Evolutionary conservation across 2,329 filamentous ascomycete species (phyloP), one percentile per base, ranked within the genome.

Genomic region (Ophiostoma ips): DNA sequence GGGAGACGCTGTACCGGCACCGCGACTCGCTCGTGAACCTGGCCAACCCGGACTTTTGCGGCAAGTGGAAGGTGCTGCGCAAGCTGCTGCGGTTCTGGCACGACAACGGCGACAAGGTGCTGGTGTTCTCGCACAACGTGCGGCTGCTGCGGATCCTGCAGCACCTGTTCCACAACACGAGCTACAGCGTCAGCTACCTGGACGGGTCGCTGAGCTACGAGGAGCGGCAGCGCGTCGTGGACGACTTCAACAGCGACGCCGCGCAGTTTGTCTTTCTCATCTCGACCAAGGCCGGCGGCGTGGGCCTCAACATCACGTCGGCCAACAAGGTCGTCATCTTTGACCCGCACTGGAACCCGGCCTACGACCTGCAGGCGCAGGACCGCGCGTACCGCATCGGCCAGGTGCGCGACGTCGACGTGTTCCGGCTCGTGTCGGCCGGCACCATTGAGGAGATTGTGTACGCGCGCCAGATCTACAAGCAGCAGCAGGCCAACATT

Each of bases 281-380:
- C 59, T 94, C 86, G 19, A 95, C 92, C 7, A 87, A 84, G 61
- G 89, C 92, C 3, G 92, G 92, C 21, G 92, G 92, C 5, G 84
- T 95, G 0, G 92, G 92, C 0, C 71, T 98, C 28, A 98, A 98
- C 62, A 96, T 98, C 61, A 95, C 90, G 0, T 92, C 87, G 2
- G 92, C 92, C 1, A 98, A 98, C 67, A 96, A 96, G 66, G 92
- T 98, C 0, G 90, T 98, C 37, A 87, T 98, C 34, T 81, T 96
- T 45, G 92, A 96, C 62, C 92, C 92, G 0, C 92, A 96, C 59
- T 98, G 92, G 92, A 98, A 98, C 57, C 92, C 92, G 0, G 79
- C 87, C 2, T 90, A 92, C 57, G 92, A 98, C 60, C 73, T 96
- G 1, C 92, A 98, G 64, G 92, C 92, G 0, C 92, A 98, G 65